Evolutionary conservation across 495 filamentous ascomycete species (phyloP), one percentile per base, ranked within the genome.

Genomic region (Lichina pygmaea): DNA sequence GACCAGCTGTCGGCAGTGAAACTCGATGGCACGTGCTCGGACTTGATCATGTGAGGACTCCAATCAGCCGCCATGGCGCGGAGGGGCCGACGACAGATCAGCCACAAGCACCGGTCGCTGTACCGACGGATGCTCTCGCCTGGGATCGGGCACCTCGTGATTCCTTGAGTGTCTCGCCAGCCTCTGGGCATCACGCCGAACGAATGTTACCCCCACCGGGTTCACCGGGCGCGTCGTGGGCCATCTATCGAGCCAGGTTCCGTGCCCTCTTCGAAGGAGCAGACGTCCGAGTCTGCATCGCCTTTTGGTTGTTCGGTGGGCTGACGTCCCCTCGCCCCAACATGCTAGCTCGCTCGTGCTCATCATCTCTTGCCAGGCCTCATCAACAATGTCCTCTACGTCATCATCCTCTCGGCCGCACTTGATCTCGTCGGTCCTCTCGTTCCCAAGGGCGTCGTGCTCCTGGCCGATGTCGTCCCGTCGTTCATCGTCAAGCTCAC

Each of bases 301-400:
- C 89, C 34, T 97, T 97, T 53, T 93, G 82, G 84, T 66, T 93
- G 8, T 91, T 92, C 54, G 86, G 86, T 93, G 63, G 49, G 66
- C 54, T 24, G 24, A 24, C 4, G 4, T 24, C 24, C 24, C 24
- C 24, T 4, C 24, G 2, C 34, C 17, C 36, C 32, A 34, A 24
- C 24, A 4, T 32, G 13, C 2, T 30, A 32, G 8, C 45, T 43
- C 7, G 16, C 13, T 10, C 16, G 12, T 10, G 48, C 31, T 24
- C 24, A 24, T 4, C 24, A 24, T 24, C 24, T 13, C 7, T 34
- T 17, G 30, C 34, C 44, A 95, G 86, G 89, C 45, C 66, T 93
- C 6, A 81, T 97, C 57, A 97, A 97, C 61, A 95, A 94, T 63
- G 79, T 97, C 55, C 79, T 93, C 60, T 97, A 95, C 57, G 86